Evolutionary conservation across 768 basidiomycete species (phyloP), one percentile per base, ranked within the genome.

Genomic region (Dentipellis sp.): DNA sequence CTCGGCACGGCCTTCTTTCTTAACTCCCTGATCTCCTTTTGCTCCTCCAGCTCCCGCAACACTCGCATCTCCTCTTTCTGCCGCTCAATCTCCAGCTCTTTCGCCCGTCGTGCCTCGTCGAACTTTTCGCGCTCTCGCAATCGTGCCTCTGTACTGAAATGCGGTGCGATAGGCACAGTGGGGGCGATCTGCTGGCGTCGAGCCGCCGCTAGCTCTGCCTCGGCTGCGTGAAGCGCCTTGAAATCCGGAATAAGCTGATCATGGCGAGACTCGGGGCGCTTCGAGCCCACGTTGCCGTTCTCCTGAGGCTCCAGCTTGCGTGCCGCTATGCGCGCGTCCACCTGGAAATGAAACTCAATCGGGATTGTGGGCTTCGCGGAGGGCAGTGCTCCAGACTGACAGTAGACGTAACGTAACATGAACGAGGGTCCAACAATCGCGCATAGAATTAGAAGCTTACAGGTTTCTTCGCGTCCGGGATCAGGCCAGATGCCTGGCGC

Each of bases 71-170:
- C 75, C 64, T 83, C 83, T 62, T 69, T 69, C 56, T 68, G 67
- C 53, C 67, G 67, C 66, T 79, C 73, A 52, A 75, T 66, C 63
- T 81, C 81, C 62, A 68, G 68, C 65, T 86, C 83, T 57, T 80
- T 81, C 64, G 75, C 79, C 58, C 74, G 73, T 29, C 86, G 64
- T 66, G 68, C 72, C 59, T 74, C 76, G 49, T 89, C 84, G 66
- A 84, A 89, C 71, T 74, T 74, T 64, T 76, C 80, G 51, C 86
- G 77, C 64, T 87, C 84, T 61, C 72, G 75, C 57, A 79, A 76
- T 37, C 88, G 77, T 14, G 66, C 67, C 37, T 81, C 80, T 6
- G 84, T 87, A 55, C 66, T 71, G 58, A 86, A 72, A 54, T 69
- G 63, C 40, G 80, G 71, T 10, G 78, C 69, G 10, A 69, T 63